Evolutionary conservation across 495 filamentous ascomycete genomes (phyloP).

Genomic region (Daldinia loculata): DNA sequence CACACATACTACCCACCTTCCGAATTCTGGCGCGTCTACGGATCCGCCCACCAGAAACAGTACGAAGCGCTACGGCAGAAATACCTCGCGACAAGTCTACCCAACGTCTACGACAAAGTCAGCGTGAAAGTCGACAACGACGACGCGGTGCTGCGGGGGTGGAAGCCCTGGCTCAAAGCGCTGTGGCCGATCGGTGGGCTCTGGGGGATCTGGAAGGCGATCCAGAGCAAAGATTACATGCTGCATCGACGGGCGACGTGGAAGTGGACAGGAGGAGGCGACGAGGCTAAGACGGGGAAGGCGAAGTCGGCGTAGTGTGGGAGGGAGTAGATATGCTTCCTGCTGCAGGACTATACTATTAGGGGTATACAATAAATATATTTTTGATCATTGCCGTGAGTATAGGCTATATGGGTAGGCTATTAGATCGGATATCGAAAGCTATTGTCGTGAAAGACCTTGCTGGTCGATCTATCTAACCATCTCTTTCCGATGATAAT

Average conservation of each 20-base stretch:
- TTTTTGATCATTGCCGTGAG: background rate
- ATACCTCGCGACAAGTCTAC: conserved; percentile 61
- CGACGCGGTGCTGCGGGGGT: conserved; percentile 27
- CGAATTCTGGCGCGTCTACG: conserved; percentile 66
- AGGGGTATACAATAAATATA: background rate
- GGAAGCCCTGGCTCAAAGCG: conserved; percentile 51
- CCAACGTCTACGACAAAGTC: conserved; percentile 67
- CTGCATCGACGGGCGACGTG: conserved; percentile 61
- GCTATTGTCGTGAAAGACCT: background rate
- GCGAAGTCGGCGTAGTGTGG: conserved; percentile 14
- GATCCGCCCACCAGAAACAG: conserved; percentile 50
- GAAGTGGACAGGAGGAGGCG: conserved; percentile 57
- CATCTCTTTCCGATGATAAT: background rate
- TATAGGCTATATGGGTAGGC: background rate
- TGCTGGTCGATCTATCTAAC: background rate
- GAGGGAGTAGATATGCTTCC: background rate
- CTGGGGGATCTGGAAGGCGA: conserved; percentile 64
- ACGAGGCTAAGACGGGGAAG: conserved; percentile 25
- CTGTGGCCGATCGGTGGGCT: conserved; percentile 62
- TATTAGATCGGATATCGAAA: background rate
- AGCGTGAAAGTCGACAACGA: conserved; percentile 51
- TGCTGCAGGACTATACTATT: background rate
- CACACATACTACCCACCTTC: conserved; percentile 65
- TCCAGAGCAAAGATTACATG: conserved; percentile 63
- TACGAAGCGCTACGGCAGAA: conserved; percentile 63